Conservation (phyloP, 441 rosid genomes). For the Metrosideros polymorpha region DNA sequence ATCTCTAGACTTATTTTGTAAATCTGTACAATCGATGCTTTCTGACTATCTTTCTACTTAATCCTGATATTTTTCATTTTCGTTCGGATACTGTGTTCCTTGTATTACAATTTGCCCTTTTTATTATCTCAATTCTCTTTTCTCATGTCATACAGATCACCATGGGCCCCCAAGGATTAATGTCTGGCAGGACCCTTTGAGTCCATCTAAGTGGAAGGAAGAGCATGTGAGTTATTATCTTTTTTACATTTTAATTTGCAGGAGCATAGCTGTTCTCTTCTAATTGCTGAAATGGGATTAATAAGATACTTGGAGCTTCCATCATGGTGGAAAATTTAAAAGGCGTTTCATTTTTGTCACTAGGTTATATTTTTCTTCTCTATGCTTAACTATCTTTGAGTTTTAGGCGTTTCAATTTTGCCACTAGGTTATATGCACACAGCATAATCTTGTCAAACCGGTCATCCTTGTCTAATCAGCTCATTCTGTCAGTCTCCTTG, state of each 20-base stretch:
- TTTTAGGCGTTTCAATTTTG: too few species aligned
- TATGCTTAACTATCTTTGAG: background rate
- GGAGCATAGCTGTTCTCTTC: background rate
- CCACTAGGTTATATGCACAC: too few species aligned
- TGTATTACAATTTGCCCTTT: background rate
- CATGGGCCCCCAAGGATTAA: slow-evolving; percentile 10
- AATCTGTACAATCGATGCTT: background rate
- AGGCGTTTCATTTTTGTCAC: background rate
- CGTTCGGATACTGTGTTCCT: background rate
- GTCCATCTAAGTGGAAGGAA: slow-evolving; percentile 10
- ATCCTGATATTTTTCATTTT: background rate
- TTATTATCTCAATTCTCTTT: background rate
- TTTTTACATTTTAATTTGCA: background rate
- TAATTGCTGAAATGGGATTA: background rate
- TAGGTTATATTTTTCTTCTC: background rate
- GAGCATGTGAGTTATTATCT: slow-evolving; percentile 6
- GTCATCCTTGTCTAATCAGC: background rate
- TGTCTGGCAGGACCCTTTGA: slow-evolving; percentile 6
- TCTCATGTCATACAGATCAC: slow-evolving; percentile 1
- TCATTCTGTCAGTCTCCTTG: background rate
- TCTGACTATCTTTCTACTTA: background rate
- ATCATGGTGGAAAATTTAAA: background rate
- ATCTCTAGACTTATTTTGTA: background rate
- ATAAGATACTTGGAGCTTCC: background rate
- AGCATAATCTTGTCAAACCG: background rate